Conservation (phyloP, 805 yeast species). For the Saturnispora galanensis region DNA sequence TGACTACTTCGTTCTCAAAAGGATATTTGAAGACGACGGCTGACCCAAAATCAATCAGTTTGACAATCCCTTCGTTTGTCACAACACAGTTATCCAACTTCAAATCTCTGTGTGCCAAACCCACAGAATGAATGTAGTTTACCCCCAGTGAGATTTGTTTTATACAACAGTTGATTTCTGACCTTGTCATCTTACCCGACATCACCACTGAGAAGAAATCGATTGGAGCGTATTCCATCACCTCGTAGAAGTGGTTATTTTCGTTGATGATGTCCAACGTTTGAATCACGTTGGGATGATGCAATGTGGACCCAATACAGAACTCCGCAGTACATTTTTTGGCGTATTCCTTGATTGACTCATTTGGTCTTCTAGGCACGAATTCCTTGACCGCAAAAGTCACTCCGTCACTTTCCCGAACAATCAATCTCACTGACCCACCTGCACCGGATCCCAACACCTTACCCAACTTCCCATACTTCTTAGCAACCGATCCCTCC, state of each 20-base stretch:
- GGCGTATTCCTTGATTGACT: slow-evolving; percentile 67
- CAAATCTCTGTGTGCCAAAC: slow-evolving; percentile 75
- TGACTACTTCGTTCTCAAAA: slow-evolving; percentile 46
- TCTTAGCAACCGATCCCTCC: slow-evolving; percentile 43
- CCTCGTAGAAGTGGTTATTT: slow-evolving; percentile 63
- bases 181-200: slow-evolving; percentile 75
- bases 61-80: slow-evolving; percentile 61
- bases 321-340: slow-evolving; percentile 83
- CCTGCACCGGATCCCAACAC: slow-evolving; percentile 82
- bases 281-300: slow-evolving; percentile 72
- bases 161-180: slow-evolving; percentile 73
- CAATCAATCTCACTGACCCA: slow-evolving; percentile 68
- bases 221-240: slow-evolving; percentile 79
- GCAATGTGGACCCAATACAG: slow-evolving; percentile 74
- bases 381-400: slow-evolving; percentile 81
- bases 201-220: slow-evolving; percentile 82
- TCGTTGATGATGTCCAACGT: slow-evolving; percentile 67
- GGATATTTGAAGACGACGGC: slow-evolving; percentile 79
- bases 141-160: slow-evolving; percentile 70
- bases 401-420: slow-evolving; percentile 57
- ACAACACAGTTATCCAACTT: slow-evolving; percentile 79
- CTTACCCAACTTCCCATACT: slow-evolving; percentile 68
- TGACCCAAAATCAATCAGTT: slow-evolving; percentile 74
- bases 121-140: slow-evolving; percentile 62
- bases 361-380: slow-evolving; percentile 61